These are phyloP conservation scores for Jaenimonas drosophilae DNA, from an alignment of 208 protist genomes.

Conservation along the genomic window DNA sequence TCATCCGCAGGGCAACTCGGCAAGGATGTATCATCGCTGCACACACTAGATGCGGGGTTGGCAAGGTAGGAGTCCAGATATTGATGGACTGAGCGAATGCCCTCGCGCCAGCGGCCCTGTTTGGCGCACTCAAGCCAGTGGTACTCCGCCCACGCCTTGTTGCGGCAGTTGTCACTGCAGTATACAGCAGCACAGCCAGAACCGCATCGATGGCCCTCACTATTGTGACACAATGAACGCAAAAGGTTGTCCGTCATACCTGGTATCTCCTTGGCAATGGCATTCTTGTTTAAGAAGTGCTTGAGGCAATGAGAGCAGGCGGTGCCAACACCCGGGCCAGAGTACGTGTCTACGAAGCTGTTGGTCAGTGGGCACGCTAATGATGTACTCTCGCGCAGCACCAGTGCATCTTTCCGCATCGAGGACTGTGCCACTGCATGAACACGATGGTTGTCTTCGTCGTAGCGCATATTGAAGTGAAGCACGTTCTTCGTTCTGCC, in stretches of 20 bases:
- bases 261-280: constrained; percentile 18
- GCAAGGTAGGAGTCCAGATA: constrained; percentile 11
- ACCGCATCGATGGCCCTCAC: no score
- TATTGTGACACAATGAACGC: constrained; percentile 29
- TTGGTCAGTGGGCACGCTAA: background rate
- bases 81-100: constrained; percentile 11
- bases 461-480: constrained; percentile 20
- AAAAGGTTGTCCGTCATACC: constrained; percentile 23
- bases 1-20: constrained; percentile 13
- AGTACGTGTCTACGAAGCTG: constrained; percentile 10
- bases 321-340: constrained; percentile 7
- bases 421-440: constrained; percentile 15
- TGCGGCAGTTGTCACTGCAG: constrained; percentile 59
- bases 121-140: constrained; percentile 71
- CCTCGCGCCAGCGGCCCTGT: constrained; percentile 50
- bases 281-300: constrained; percentile 22
- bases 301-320: constrained; percentile 49
- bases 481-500: constrained; percentile 18
- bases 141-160: constrained; percentile 52
- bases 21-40: background rate
- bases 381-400: constrained; percentile 24
- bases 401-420: constrained; percentile 13
- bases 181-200: no score
- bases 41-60: no score
- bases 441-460: constrained; percentile 18